Conservation (phyloP, 108 stramenopile genomes). For the Cyclotella choctawhatcheeana region DNA sequence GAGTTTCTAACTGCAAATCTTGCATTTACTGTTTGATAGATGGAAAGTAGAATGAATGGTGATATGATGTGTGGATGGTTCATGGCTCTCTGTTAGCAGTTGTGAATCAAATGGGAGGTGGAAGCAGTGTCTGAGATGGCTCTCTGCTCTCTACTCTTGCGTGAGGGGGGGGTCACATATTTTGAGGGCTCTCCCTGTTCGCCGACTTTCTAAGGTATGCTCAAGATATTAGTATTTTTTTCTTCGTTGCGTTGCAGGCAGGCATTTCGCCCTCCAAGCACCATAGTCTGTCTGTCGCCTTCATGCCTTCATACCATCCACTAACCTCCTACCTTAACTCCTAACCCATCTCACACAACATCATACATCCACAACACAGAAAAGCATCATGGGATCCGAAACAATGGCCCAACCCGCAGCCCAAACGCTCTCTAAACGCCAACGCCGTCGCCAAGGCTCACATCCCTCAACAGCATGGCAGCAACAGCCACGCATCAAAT, state of each 20-base stretch:
- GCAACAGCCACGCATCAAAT: conserved; percentile 85
- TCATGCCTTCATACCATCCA: neutral
- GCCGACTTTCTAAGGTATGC: no score
- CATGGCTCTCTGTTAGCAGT: no score
- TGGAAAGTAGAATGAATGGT: neutral
- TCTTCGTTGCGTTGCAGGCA: no score
- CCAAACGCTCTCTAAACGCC: conserved; percentile 67
- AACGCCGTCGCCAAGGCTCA: conserved; percentile 62
- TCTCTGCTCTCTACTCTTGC: no score
- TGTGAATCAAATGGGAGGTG: no score
- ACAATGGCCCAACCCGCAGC: conserved; percentile 29
- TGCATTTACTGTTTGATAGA: no score
- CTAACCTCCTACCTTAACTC: neutral
- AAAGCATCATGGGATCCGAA: conserved; percentile 14
- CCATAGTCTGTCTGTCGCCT: neutral
- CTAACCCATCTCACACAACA: neutral
- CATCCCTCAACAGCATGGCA: conserved; percentile 86
- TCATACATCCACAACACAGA: neutral
- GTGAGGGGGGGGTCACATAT: no score
- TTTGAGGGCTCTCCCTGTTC: no score
- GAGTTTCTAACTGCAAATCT: neutral
- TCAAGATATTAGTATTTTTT: no score
- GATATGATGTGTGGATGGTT: no score
- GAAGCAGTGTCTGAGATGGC: no score
- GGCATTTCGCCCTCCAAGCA: neutral